Evolutionary conservation across 2,329 filamentous ascomycete species (phyloP), one percentile per base, ranked within the genome.

Genomic region (Didymosphaeria variabile): DNA sequence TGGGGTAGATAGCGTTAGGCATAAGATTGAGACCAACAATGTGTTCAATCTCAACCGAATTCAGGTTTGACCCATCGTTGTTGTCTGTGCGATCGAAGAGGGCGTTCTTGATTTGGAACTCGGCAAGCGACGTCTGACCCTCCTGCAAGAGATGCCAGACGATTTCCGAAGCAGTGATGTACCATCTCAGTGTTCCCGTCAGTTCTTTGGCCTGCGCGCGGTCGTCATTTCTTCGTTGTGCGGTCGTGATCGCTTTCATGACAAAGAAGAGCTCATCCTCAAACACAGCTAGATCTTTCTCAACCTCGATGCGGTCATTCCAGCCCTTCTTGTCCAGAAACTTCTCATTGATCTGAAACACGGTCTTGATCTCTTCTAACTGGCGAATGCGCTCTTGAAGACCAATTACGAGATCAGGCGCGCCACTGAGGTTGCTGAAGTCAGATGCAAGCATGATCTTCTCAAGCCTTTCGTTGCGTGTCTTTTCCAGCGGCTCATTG

Each of bases 381-480:
- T 97, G 93, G 54, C 92, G 88, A 70, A 99, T 97, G 9, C 95
- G 90, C 71, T 96, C 91, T 78, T 99, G 95, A 29, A 99, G 85
- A 73, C 89, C 91, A 74, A 91, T 90, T 32, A 99, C 94, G 88
- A 97, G 94, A 75, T 94, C 92, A 0, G 95, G 95, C 3, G 94
- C 92, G 54, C 95, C 96, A 59, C 93, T 90, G 46, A 99, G 85
- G 76, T 99, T 95, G 77, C 94, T 99, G 75, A 99, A 99, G 79
- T 99, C 95, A 0, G 95, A 98, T 1, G 94, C 95, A 52, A 99
- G 87, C 89, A 99, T 97, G 70, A 99, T 99, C 84, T 97, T 98
- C 79, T 99, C 95, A 17, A 99, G 83, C 38, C 93, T 89, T 80
- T 99, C 96, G 71, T 86, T 97, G 60, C 96, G 88, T n/a, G 94